Evolutionary conservation across 1,139 yeast species (phyloP).

Genomic region (Protomyces inundatus): DNA sequence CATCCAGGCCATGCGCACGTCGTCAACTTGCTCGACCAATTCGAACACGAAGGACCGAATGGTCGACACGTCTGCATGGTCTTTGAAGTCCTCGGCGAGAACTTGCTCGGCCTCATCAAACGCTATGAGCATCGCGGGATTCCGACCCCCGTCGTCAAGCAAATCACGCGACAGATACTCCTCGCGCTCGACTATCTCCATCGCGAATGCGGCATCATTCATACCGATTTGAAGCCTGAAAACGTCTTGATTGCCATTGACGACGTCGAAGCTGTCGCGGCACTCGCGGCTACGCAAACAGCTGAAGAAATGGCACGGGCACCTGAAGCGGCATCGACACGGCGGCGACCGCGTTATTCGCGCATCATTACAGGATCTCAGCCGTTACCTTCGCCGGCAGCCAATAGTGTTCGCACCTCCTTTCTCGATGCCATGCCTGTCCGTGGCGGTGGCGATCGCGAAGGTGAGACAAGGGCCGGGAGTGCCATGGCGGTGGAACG

Average conservation of each 20-base stretch:
- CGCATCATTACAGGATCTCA: constrained; percentile 81
- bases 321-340: constrained; percentile 30
- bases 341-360: constrained; percentile 59
- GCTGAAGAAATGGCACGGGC: constrained; percentile 30
- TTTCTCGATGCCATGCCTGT: background rate
- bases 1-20: constrained; percentile 73
- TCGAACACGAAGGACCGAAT: constrained; percentile 71
- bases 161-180: constrained; percentile 70
- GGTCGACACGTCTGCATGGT: constrained; percentile 86
- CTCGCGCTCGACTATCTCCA: constrained; percentile 76
- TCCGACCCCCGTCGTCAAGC: constrained; percentile 69
- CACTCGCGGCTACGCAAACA: constrained; percentile 45
- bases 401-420: background rate
- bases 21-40: constrained; percentile 66
- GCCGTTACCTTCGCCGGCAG: constrained; percentile 59
- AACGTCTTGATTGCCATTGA: constrained; percentile 76
- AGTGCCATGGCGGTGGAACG: constrained; percentile 20
- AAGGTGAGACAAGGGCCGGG: constrained; percentile 21
- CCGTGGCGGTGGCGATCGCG: background rate
- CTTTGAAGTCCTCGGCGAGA: constrained; percentile 82
- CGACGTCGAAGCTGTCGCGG: constrained; percentile 65
- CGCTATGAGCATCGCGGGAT: constrained; percentile 65
- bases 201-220: constrained; percentile 81
- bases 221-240: constrained; percentile 87
- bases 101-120: constrained; percentile 62